These are phyloP conservation scores for Wallacemonas rigidus DNA, from an alignment of 208 protist species.

Conservation along the genomic window DNA sequence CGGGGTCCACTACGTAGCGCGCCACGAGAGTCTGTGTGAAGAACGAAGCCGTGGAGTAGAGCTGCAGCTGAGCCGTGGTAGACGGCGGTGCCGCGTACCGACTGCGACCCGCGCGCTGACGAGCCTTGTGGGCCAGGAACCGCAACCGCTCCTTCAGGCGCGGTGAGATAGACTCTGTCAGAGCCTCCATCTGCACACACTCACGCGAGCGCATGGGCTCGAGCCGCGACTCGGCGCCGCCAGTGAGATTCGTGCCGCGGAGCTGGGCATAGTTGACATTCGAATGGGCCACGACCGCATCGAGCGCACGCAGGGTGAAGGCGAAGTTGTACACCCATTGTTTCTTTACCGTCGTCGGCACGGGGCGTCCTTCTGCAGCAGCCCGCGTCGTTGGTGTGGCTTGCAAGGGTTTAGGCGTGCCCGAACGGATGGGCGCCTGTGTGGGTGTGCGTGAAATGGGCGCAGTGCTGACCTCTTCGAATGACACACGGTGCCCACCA, in stretches of 20 bases:
- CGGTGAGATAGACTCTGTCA: slow-evolving; percentile 75
- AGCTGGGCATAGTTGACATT: slow-evolving; percentile 70
- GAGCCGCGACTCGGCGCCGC: slow-evolving; percentile 56
- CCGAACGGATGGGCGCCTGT: no score
- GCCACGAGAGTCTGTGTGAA: slow-evolving; percentile 62
- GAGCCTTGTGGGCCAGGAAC: slow-evolving; percentile 49
- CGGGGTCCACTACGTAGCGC: slow-evolving; percentile 77
- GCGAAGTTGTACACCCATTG: slow-evolving; percentile 56
- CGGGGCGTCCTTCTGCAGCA: no score
- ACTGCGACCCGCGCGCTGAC: slow-evolving; percentile 51
- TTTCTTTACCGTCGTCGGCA: background rate
- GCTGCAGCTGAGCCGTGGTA: slow-evolving; percentile 68
- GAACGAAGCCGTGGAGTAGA: slow-evolving; percentile 68
- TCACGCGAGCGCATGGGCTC: slow-evolving; percentile 75
- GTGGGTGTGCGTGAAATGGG: background rate
- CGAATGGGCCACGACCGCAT: slow-evolving; percentile 63
- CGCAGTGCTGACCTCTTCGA: background rate
- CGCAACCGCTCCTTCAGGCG: slow-evolving; percentile 45
- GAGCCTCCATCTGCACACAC: slow-evolving; percentile 78
- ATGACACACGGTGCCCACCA: background rate
- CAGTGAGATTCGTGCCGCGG: slow-evolving; percentile 53
- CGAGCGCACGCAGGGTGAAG: slow-evolving; percentile 68
- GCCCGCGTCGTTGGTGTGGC: no score
- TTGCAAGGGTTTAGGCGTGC: no score
- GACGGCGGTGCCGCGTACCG: slow-evolving; percentile 62